Conservation (phyloP, 257 asterid genomes). For the Catharanthus roseus region DNA sequence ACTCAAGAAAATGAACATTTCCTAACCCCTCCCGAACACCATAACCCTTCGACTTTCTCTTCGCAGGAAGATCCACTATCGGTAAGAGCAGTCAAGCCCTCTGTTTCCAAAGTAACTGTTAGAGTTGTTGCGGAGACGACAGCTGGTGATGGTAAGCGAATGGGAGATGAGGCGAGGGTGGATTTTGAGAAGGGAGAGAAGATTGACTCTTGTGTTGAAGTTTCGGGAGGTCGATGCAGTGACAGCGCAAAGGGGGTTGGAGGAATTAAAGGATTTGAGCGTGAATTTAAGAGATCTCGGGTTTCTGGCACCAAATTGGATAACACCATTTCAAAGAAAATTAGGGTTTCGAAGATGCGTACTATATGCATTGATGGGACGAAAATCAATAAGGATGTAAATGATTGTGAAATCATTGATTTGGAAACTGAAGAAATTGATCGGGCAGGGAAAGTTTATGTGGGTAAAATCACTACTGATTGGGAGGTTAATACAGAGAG, state of each 20-base stretch:
- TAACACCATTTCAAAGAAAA: conserved; percentile 14
- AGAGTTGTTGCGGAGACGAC: background rate
- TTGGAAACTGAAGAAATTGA: conserved; percentile 13
- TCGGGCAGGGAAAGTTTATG: conserved; percentile 1
- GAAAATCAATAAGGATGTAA: background rate
- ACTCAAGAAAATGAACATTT: conserved; percentile 13
- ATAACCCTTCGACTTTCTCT: conserved; percentile 7
- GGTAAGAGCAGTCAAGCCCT: background rate
- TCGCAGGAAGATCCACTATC: conserved; percentile 11
- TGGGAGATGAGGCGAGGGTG: conserved; percentile 7
- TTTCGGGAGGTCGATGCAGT: background rate
- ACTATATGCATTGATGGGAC: background rate
- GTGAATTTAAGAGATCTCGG: background rate
- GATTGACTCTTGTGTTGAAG: conserved; percentile 10
- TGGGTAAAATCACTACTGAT: too few species aligned
- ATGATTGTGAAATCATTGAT: conserved; percentile 5
- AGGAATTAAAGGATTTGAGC: conserved; percentile 2
- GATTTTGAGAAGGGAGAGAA: conserved; percentile 6
- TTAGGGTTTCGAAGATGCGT: conserved; percentile 14
- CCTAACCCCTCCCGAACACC: conserved; percentile 23
- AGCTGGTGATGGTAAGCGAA: conserved; percentile 2
- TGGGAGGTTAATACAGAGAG: too few species aligned
- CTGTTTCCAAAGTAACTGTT: background rate
- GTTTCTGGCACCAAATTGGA: conserved; percentile 3
- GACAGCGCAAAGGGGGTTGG: background rate